phyloP scores from a whole-genome alignment of 306 rosid genomes.

The Dalbergia cultrata region DNA sequence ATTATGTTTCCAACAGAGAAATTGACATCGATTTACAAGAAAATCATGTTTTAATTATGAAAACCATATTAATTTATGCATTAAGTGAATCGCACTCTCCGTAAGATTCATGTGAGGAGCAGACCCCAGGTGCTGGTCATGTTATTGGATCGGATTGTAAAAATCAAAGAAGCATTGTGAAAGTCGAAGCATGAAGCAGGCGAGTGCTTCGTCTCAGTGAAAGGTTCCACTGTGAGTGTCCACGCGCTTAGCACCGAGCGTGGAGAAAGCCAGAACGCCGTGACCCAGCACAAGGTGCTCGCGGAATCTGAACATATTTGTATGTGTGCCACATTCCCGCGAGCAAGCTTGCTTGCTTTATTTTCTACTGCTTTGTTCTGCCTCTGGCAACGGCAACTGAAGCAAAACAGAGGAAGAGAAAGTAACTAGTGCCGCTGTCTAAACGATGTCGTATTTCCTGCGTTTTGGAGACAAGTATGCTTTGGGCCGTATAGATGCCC shows the following conservation, averaged over 20 bases:
- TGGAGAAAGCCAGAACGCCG: conserved; percentile 42
- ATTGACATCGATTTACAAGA: too few species aligned
- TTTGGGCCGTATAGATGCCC: conserved; percentile 12
- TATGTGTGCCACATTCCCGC: background rate
- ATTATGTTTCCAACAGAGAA: too few species aligned
- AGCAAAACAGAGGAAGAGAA: too few species aligned
- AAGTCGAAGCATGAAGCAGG: conserved; percentile 67
- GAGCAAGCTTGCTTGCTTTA: background rate
- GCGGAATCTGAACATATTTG: background rate
- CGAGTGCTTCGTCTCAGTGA: conserved; percentile 77
- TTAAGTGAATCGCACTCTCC: too few species aligned
- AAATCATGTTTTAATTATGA: too few species aligned
- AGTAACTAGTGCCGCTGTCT: too few species aligned
- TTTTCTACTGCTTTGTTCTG: too few species aligned
- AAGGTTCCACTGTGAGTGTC: conserved; percentile 70
- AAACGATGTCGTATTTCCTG: too few species aligned
- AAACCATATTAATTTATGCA: too few species aligned
- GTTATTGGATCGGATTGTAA: too few species aligned
- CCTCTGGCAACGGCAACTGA: background rate
- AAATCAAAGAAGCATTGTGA: conserved; percentile 54
- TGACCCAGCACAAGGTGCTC: background rate
- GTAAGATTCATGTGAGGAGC: too few species aligned
- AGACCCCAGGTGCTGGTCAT: too few species aligned
- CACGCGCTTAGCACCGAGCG: conserved; percentile 46
- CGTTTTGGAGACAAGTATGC: background rate